Base-by-base conservation (phyloP, 1,284 basidiomycete genomes). In the Cutaneotrichosporon cyanovorans region DNA sequence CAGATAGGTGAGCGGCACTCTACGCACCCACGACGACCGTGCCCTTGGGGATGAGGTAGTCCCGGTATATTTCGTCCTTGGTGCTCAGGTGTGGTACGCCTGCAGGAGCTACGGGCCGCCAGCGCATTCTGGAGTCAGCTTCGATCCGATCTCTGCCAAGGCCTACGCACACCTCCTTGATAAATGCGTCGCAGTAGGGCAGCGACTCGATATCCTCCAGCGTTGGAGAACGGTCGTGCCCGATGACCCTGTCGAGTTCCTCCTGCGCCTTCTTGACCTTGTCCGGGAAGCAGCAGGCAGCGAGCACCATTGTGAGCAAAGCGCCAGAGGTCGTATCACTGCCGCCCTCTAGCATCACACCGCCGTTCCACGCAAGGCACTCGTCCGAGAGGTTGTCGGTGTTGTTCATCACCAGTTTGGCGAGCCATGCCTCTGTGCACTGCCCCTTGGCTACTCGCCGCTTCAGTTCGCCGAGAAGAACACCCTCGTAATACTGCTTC, bases 281-380 rank as follows among this genome's bases (percentile, higher is more conserved):
- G 25, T 41, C 45, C 3, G 45, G 45, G 40, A 18, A 23, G 39
- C 45, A 42, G 35, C 45, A 46, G 5, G 39, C 39, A 1, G 45
- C 45, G 20, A 46, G 45, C 2, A 46, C 39, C 5, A 41, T 21
- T 12, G 45, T 46, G 10, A 46, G 45, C 4, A 46, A 28, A 2
- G 45, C 45, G 5, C 45, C 40, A 16, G 25, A 32, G 9, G 45
- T 46, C 9, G 45, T 46, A 30, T 46, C 45, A 34, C 45, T 46
- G 5, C 45, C 45, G 5, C 45, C 45, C 20, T 46, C 45, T n/a
- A 46, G 40, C 45, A 46, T 46, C 25, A 46, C 45, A 21, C 45
- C 45, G 5, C 45, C 45, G 35, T 46, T 46, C 45, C 45, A 46
- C 9, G 45, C 45, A 2, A 46, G 23, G 19, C 34, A 32, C 35